Percentiles rank a stretch among this genome's conserved stretches.
phyloP scores from a whole-genome alignment of 2,329 filamentous ascomycete genomes.

The Fusarium mundagurra region DNA sequence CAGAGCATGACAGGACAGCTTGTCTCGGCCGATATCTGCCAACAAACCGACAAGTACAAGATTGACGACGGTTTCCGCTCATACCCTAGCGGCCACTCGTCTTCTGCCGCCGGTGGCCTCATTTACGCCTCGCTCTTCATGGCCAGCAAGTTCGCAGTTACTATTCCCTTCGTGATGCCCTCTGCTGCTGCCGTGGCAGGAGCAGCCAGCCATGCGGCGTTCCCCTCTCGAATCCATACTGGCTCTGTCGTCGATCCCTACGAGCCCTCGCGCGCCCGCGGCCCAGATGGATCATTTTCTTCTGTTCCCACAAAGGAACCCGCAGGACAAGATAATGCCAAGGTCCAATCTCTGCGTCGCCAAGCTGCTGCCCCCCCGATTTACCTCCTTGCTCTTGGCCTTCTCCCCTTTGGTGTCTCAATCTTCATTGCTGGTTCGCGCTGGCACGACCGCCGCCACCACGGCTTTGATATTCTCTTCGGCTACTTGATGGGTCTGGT shows the following conservation, averaged over 20 bases:
- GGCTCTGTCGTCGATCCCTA: constrained; percentile 50
- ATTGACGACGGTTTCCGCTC: constrained; percentile 85
- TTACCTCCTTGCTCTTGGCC: constrained; percentile 76
- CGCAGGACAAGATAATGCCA: constrained; percentile 44
- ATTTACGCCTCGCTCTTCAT: constrained; percentile 90
- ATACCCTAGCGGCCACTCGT: constrained; percentile 68
- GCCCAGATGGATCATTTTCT: constrained; percentile 30
- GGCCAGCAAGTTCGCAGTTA: constrained; percentile 81
- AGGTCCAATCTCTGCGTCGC: constrained; percentile 60
- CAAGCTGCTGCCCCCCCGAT: constrained; percentile 84
- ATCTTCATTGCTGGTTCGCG: constrained; percentile 87
- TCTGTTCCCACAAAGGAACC: constrained; percentile 41
- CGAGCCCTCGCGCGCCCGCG: constrained; percentile 43
- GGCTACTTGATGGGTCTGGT: constrained; percentile 82
- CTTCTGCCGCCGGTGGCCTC: constrained; percentile 79
- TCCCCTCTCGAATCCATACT: constrained; percentile 71
- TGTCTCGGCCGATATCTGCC: constrained; percentile 82
- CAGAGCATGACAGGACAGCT: constrained; percentile 69
- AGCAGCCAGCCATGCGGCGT: constrained; percentile 71
- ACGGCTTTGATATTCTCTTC: constrained; percentile 90
- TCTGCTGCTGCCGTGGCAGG: constrained; percentile 58
- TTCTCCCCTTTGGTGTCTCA: constrained; percentile 77
- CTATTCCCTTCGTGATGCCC: constrained; percentile 73
- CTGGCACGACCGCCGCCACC: constrained; percentile 89
- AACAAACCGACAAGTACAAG: constrained; percentile 66